Base-by-base conservation (phyloP, 257 asterid genomes). In the Forsythia viridissima region DNA sequence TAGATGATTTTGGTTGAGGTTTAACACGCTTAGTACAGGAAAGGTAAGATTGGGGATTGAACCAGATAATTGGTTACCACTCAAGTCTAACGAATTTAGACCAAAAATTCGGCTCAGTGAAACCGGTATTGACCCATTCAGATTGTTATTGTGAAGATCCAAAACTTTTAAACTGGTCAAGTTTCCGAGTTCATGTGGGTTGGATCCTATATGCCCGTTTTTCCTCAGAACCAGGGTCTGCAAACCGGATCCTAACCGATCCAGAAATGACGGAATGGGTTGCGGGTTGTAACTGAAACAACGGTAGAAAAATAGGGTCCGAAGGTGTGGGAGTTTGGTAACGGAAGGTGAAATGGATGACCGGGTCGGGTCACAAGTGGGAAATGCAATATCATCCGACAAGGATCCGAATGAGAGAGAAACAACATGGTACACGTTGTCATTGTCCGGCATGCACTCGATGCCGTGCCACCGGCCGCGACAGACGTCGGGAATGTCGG, bases 391-490 rank as follows among this genome's bases (percentile, higher is more conserved):
- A 74, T 96, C 99, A 20, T 87, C 98, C 0, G 99, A 95, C 57
- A 95, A 63, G 0, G 93, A 88, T 15, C 98, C 98, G 69, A 93
- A 96, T 5, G 98, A 96, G 1, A 93, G 91, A 0, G 97, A 92
- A 0, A 93, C 96, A 0, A 95, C 86, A n/a, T 95, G 99, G 76
- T 88, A 91, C 34, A 88, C 90, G 4, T 92, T 90, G 80, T 90
- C 89, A 61, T 85, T 85, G 63, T 95, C 98, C 0, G 94, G 98
- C 92, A 93, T 86, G 82, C 97, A 95, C 84, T 93, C 98, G 2
- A 91, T 95, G 34, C 99, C 99, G 16, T 95, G 98, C 99, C 98
- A 93, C 41, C 98, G 84, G 18, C 97, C 94, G 0, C 92, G 94
- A 34, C 99, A 95, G 71, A 95, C 94, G 34, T 95, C 97, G 0